Evolutionary conservation across 2,329 filamentous ascomycete species (phyloP).

Genomic region (Chalaropsis ovoidea): DNA sequence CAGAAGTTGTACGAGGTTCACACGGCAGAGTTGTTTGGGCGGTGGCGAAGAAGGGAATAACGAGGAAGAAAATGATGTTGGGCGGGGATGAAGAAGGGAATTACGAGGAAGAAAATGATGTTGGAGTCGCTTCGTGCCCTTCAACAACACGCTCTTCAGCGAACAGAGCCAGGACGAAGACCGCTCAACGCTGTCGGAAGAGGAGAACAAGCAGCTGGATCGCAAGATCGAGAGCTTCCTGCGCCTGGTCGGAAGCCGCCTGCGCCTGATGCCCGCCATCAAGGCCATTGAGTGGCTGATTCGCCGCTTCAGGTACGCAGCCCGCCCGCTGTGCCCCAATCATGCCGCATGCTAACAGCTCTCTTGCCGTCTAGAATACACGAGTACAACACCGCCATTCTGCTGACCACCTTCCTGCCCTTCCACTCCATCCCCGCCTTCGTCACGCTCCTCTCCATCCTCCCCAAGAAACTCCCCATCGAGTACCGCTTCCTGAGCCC

Average conservation of each 20-base stretch:
- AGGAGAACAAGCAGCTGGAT: constrained; percentile 75
- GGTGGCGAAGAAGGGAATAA: too few relatives aligned
- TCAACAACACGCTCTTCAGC: constrained; percentile 74
- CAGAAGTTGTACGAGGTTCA: too few relatives aligned
- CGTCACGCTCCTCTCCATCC: constrained; percentile 72
- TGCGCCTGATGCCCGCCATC: constrained; percentile 77
- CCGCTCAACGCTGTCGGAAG: constrained; percentile 67
- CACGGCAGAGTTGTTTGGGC: too few relatives aligned
- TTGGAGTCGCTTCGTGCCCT: constrained; percentile 68
- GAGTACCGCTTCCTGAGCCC: constrained; percentile 78
- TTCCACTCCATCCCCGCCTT: constrained; percentile 85
- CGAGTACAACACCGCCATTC: constrained; percentile 70
- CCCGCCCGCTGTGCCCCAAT: constrained; percentile 14
- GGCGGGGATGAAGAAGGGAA: too few relatives aligned
- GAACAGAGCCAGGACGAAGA: constrained; percentile 87
- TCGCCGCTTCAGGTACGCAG: constrained; percentile 74
- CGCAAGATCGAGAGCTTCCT: constrained; percentile 71
- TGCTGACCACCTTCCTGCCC: constrained; percentile 80
- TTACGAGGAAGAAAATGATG: too few relatives aligned
- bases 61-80: too few relatives aligned
- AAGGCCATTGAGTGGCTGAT: constrained; percentile 94
- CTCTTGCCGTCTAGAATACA: constrained; percentile 54
- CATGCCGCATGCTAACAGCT: constrained; percentile 21
- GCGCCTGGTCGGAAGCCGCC: constrained; percentile 60
- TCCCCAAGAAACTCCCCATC: constrained; percentile 62